These are phyloP conservation scores for Puya raimondii DNA, from an alignment of 176 grass and related monocot genomes.

Conservation along the genomic window DNA sequence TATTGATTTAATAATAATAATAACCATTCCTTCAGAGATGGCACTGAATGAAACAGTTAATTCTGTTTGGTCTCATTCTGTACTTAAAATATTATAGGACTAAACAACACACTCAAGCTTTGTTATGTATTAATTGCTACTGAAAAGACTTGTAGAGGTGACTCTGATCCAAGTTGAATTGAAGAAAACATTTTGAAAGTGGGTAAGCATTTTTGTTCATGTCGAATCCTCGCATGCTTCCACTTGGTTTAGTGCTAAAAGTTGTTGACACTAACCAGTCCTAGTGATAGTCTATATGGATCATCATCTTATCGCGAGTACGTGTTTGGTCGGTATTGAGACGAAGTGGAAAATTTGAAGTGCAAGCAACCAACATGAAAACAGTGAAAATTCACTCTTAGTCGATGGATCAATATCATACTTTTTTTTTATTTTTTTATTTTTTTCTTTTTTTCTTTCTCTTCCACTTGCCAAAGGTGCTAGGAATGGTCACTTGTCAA, in stretches of 20 bases:
- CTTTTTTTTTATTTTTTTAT: no score
- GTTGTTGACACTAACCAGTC: background rate
- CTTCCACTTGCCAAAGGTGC: background rate
- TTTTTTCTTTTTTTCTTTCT: no score
- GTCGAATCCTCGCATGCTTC: background rate
- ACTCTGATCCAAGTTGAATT: background rate
- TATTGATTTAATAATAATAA: background rate
- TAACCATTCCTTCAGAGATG: background rate
- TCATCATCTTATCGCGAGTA: slow-evolving; percentile 6
- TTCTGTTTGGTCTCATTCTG: background rate
- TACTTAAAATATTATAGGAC: no score
- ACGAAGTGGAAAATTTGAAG: background rate
- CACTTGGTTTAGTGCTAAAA: slow-evolving; percentile 2
- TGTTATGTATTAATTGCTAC: background rate
- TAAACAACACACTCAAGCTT: background rate
- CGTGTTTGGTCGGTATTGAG: background rate
- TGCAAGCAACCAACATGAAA: background rate
- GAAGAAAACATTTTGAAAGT: background rate
- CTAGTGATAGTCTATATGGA: slow-evolving; percentile 2
- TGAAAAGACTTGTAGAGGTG: background rate
- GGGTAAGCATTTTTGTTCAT: background rate
- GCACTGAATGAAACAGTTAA: background rate
- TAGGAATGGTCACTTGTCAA: background rate
- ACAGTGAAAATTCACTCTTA: background rate
- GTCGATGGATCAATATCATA: no score